phyloP scores from a whole-genome alignment of 306 rosid species.

The Sechiopsis laciniata region DNA sequence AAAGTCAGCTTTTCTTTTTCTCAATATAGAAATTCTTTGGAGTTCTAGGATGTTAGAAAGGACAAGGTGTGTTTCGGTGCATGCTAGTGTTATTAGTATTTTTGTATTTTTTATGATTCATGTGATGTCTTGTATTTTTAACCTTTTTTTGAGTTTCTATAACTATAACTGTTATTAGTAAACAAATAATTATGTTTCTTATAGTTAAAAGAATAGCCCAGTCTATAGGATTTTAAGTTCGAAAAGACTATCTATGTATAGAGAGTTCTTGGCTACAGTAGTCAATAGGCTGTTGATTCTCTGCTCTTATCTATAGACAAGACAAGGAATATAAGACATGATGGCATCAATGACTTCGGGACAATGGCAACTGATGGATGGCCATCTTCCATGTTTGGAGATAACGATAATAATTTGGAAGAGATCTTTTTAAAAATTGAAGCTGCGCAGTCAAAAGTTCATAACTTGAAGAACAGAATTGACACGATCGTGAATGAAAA shows the following conservation, averaged over 20 bases:
- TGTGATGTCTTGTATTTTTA: background rate
- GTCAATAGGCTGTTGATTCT: slow-evolving; percentile 1
- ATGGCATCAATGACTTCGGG: slow-evolving; percentile 36
- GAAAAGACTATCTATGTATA: background rate
- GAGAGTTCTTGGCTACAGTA: background rate
- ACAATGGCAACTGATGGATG: slow-evolving; percentile 35
- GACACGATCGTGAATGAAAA: slow-evolving; percentile 46
- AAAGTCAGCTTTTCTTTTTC: background rate
- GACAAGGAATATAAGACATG: slow-evolving; percentile 18
- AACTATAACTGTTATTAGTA: background rate
- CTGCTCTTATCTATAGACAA: slow-evolving; percentile 28
- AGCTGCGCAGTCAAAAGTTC: slow-evolving; percentile 39
- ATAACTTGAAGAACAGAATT: slow-evolving; percentile 42
- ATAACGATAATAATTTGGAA: slow-evolving; percentile 38
- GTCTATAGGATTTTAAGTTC: background rate
- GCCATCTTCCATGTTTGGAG: slow-evolving; percentile 32
- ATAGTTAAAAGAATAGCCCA: background rate
- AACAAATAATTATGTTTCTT: background rate
- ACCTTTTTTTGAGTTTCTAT: background rate
- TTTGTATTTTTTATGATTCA: background rate
- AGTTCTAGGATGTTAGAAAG: background rate
- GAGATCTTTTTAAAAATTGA: slow-evolving; percentile 42
- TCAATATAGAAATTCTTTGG: background rate
- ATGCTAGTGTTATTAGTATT: background rate
- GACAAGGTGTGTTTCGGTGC: background rate